phyloP scores from a whole-genome alignment of 2,329 filamentous ascomycete genomes.

The Rhynchosporium graminicola region DNA sequence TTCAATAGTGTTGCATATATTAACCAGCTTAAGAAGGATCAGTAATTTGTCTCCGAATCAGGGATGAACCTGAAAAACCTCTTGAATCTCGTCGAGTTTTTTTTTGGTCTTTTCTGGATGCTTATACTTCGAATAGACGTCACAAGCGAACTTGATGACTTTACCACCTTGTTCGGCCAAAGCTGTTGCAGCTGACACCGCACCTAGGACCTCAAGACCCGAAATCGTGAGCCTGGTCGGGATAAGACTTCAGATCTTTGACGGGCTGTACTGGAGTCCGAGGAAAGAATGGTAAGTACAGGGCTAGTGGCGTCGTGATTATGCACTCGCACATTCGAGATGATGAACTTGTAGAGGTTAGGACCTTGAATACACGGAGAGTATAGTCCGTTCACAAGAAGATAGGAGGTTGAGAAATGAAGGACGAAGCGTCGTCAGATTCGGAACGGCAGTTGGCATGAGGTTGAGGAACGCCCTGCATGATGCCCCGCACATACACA shows the following conservation, averaged over 20 bases:
- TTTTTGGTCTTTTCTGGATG: neutral
- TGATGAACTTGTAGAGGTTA: too few species aligned
- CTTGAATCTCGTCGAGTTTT: slow-evolving; percentile 2
- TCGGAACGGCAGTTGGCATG: neutral
- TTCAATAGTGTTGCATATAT: neutral
- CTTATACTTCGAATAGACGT: slow-evolving; percentile 9
- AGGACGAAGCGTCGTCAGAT: neutral
- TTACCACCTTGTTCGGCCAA: neutral
- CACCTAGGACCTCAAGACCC: slow-evolving; percentile 4
- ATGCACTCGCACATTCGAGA: too few species aligned
- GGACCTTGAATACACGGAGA: neutral
- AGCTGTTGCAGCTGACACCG: slow-evolving; percentile 10
- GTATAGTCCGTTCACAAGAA: neutral
- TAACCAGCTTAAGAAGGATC: neutral
- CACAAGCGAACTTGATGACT: slow-evolving; percentile 8
- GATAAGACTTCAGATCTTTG: neutral
- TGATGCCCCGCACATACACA: too few species aligned
- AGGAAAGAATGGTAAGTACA: neutral
- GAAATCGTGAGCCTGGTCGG: neutral
- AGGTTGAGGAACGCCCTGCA: neutral
- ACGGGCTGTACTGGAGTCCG: neutral
- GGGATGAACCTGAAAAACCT: neutral
- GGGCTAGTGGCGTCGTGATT: too few species aligned
- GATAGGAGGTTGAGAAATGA: neutral
- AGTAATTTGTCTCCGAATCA: neutral